Evolutionary conservation across 139 green algal species (phyloP).

Genomic region (Auxenochlorella pyrenoidosa): DNA sequence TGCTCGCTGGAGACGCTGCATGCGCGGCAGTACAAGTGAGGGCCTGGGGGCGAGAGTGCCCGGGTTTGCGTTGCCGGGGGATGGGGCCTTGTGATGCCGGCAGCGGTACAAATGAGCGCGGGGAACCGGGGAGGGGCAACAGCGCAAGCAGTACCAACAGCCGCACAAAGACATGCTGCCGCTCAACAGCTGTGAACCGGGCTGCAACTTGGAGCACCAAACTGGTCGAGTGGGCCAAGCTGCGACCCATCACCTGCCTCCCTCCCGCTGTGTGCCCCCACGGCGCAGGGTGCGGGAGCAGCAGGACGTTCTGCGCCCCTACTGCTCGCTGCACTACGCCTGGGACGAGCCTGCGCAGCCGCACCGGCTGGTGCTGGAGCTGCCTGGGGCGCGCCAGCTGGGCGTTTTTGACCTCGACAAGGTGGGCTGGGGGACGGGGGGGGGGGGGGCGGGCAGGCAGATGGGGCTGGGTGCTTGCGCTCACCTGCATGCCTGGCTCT

Average conservation of each 20-base stretch:
- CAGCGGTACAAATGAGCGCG: too few species aligned
- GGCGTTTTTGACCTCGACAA: constrained; percentile 72
- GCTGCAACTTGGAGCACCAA: too few species aligned
- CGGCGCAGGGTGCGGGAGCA: constrained; percentile 51
- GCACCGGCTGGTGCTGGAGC: constrained; percentile 72
- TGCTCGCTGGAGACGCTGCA: constrained; percentile 77
- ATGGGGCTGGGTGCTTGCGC: too few species aligned
- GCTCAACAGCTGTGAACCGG: too few species aligned
- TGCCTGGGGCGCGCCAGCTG: constrained; percentile 65
- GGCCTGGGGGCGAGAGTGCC: background rate
- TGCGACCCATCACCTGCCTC: too few species aligned
- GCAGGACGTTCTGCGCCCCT: constrained; percentile 86
- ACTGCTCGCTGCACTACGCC: constrained; percentile 80
- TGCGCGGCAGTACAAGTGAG: constrained; percentile 60
- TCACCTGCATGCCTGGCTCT: too few species aligned
- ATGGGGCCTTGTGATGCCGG: too few species aligned
- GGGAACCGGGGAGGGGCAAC: too few species aligned
- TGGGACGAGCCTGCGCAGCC: constrained; percentile 84
- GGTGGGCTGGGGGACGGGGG: constrained; percentile 32
- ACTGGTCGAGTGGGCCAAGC: too few species aligned
- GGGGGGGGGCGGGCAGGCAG: background rate
- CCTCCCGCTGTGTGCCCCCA: constrained; percentile 77
- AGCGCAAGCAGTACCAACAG: too few species aligned
- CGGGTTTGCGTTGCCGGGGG: too few species aligned
- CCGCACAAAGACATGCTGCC: too few species aligned